Base-by-base conservation (phyloP, 176 grass and related monocot genomes). In the Eremochloa ophiuroides region DNA sequence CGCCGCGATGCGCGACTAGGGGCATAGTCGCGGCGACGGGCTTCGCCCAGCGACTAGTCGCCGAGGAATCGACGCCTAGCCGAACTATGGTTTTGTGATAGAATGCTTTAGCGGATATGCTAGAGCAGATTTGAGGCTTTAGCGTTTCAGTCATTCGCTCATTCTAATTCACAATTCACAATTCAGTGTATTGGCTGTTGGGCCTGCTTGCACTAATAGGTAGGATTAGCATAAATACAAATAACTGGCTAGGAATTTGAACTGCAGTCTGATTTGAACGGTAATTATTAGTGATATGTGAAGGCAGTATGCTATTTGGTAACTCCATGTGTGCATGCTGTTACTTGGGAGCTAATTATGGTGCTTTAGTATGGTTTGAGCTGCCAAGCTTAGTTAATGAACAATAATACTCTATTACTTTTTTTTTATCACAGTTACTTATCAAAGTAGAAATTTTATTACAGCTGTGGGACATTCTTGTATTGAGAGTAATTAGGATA, bases 221-320 rank as follows among this genome's bases (percentile, higher is more conserved):
- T n/a, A n/a, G 72, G 43, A 76, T 53, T 64, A 53, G 78, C n/a
- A n/a, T n/a, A n/a, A n/a, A n/a, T n/a, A 53, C 46, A 28, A 67
- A 17, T 28, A 23, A 42, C 42, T 20, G 53, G 12, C 33, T 41
- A 17, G 2, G 34, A 71, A 65, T 76, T 75, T 44, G 17, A 81
- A 35, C 62, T 20, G 18, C 29, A 58, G 9, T 5, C 42, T 65
- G 71, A 48, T 74, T 81, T 71, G 44, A 35, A 14, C 2, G 58
- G 43, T 65, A 44, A 77, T 89, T 72, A 89, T 71, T 59, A 75
- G 17, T 29, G 10, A 3, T 8, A 38, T 1, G 16, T 53, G 39
- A 71, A 42, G 20, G 42, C 16, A n/a, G 13, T 63, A 44, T 63
- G 26, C 30, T 18, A 12, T 23, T 3, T 34, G 4, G 27, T 63